Conservation (phyloP, 2,329 filamentous ascomycete species). For the Penicillium sp. region DNA sequence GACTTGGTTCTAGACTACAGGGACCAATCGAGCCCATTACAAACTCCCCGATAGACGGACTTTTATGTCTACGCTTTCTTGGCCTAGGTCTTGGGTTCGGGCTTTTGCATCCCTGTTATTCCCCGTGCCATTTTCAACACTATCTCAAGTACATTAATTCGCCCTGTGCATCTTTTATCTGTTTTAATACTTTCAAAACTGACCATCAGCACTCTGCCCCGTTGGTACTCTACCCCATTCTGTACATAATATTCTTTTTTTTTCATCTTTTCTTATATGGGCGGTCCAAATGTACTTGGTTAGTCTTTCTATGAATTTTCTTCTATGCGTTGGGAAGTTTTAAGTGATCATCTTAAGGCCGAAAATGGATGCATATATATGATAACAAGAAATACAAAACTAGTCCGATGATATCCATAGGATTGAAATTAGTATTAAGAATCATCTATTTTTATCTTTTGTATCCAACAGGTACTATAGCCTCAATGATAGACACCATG, state of each 20-base stretch:
- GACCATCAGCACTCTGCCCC: background rate
- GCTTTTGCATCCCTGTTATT: background rate
- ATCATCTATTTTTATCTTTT: background rate
- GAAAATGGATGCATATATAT: background rate
- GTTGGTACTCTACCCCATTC: constrained; percentile 7
- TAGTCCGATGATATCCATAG: background rate
- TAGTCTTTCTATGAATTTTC: constrained; percentile 3
- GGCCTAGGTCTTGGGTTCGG: background rate
- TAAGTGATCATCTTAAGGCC: background rate
- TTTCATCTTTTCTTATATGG: background rate
- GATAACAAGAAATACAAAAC: background rate
- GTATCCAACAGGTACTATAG: no score
- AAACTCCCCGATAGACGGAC: background rate
- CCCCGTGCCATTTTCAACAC: background rate
- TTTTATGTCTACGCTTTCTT: background rate
- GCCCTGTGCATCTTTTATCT: constrained; percentile 10
- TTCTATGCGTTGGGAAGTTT: background rate
- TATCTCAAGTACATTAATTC: constrained; percentile 18
- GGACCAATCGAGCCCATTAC: background rate
- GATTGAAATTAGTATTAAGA: background rate
- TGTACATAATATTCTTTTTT: constrained; percentile 18
- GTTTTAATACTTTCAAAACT: constrained; percentile 17
- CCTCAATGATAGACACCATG: background rate
- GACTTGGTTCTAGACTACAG: constrained; percentile 2
- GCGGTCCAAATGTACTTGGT: constrained; percentile 14